These are phyloP conservation scores for Ogataea hybrid DNA, from an alignment of 1,139 yeast species.

Conservation along the genomic window DNA sequence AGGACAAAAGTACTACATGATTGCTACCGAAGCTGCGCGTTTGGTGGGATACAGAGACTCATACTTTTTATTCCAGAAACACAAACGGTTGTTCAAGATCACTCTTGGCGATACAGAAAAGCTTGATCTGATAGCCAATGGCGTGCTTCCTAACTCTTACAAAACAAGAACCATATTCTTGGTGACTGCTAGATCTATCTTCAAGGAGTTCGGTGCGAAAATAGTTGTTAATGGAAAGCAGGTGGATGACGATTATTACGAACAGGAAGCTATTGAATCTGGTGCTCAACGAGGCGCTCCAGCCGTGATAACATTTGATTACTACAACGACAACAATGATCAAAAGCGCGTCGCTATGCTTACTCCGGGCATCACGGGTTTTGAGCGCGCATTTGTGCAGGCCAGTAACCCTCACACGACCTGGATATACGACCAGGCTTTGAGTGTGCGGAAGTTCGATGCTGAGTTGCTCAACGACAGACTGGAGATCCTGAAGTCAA, in stretches of 20 bases:
- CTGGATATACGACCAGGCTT: slow-evolving; percentile 87
- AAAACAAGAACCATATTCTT: slow-evolving; percentile 87
- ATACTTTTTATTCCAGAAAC: slow-evolving; percentile 85
- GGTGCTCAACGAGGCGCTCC: slow-evolving; percentile 80
- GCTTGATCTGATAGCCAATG: slow-evolving; percentile 76
- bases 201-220: slow-evolving; percentile 88
- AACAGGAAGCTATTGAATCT: slow-evolving; percentile 60
- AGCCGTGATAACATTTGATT: slow-evolving; percentile 69
- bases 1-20: slow-evolving; percentile 77
- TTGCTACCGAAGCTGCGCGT: slow-evolving; percentile 94
- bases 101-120: slow-evolving; percentile 78
- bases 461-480: slow-evolving; percentile 60
- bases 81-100: slow-evolving; percentile 66
- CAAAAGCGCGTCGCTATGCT: slow-evolving; percentile 15
- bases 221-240: slow-evolving; percentile 78
- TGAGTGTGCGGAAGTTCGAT: slow-evolving; percentile 71
- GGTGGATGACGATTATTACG: slow-evolving; percentile 89
- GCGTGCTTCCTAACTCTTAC: slow-evolving; percentile 84
- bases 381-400: slow-evolving; percentile 13
- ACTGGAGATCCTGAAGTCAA: slow-evolving; percentile 55
- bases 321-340: slow-evolving; percentile 33
- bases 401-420: slow-evolving; percentile 24
- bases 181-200: slow-evolving; percentile 88
- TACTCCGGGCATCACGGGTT: slow-evolving; percentile 15
- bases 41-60: slow-evolving; percentile 94